These are phyloP conservation scores for Ogataea chonburiensis DNA, from an alignment of 805 yeast species.

Conservation along the genomic window DNA sequence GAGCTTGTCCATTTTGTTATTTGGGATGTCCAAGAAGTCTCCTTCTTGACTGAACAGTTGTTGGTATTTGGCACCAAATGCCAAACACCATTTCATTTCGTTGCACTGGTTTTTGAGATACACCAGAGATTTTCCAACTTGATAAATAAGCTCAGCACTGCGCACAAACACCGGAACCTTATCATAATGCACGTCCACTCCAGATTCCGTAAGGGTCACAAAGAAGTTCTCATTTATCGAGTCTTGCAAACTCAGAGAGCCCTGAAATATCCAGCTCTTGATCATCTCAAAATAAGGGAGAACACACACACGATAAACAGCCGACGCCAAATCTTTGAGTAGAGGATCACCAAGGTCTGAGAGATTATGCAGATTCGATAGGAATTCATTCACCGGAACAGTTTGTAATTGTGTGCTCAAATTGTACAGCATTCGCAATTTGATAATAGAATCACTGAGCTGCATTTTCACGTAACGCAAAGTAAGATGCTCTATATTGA, in stretches of 20 bases:
- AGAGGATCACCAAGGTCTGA: conserved; percentile 63
- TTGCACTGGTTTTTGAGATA: conserved; percentile 65
- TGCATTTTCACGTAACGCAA: conserved; percentile 36
- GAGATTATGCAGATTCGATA: conserved; percentile 50
- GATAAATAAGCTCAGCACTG: conserved; percentile 47
- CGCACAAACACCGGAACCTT: conserved; percentile 48
- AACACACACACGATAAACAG: conserved; percentile 45
- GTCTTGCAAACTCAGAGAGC: conserved; percentile 44
- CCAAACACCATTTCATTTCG: conserved; percentile 57
- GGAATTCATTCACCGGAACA: conserved; percentile 47
- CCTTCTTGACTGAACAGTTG: conserved; percentile 15
- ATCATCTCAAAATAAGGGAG: conserved; percentile 62
- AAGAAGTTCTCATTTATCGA: conserved; percentile 65
- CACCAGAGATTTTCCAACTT: conserved; percentile 69
- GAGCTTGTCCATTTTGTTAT: conserved; percentile 31
- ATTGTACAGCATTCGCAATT: conserved; percentile 55
- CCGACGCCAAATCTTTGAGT: conserved; percentile 42
- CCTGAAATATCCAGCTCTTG: conserved; percentile 66
- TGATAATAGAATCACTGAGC: conserved; percentile 51
- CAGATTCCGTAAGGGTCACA: conserved; percentile 19
- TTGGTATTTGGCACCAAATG: conserved; percentile 14
- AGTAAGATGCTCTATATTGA: conserved; percentile 29
- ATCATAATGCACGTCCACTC: conserved; percentile 14
- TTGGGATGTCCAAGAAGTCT: conserved; percentile 36
- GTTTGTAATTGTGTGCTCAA: conserved; percentile 36